Conservation (phyloP, 768 basidiomycete species). For the Serendipita indica region DNA sequence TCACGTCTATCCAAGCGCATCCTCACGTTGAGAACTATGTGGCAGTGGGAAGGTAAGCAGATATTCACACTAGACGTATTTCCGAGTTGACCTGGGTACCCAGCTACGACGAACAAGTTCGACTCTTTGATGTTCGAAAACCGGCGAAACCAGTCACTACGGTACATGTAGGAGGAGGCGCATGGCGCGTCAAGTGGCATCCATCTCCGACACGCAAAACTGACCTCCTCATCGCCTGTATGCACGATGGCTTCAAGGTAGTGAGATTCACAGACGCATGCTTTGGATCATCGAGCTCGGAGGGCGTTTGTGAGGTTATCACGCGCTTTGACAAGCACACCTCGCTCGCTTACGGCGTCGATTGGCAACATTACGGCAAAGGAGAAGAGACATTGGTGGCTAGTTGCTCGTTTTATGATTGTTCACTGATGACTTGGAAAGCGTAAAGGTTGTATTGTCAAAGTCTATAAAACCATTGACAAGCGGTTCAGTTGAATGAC, state of each 20-base stretch:
- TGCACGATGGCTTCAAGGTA: conserved; percentile 95
- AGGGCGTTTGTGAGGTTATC: conserved; percentile 26
- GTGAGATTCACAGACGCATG: conserved; percentile 31
- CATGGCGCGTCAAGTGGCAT: conserved; percentile 96
- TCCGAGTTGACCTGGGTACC: background rate
- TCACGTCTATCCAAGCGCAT: conserved; percentile 80
- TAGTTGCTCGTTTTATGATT: conserved; percentile 95
- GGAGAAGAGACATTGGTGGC: conserved; percentile 42
- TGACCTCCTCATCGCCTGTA: conserved; percentile 85
- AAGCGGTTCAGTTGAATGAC: background rate
- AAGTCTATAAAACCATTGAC: background rate
- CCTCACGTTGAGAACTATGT: conserved; percentile 65
- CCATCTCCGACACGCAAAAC: conserved; percentile 46
- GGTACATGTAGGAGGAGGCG: conserved; percentile 73
- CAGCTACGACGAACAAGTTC: conserved; percentile 74
- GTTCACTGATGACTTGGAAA: conserved; percentile 63
- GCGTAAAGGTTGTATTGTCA: conserved; percentile 25
- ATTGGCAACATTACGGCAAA: conserved; percentile 53
- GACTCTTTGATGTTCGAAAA: conserved; percentile 70
- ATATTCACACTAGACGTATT: background rate
- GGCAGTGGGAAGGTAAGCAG: conserved; percentile 73
- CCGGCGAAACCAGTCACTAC: conserved; percentile 39
- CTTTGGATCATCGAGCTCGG: conserved; percentile 8
- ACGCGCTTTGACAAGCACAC: conserved; percentile 59
- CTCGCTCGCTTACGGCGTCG: conserved; percentile 81